Evolutionary conservation across 208 protist genomes (phyloP).

Genomic region (Crithidia acanthocephali): DNA sequence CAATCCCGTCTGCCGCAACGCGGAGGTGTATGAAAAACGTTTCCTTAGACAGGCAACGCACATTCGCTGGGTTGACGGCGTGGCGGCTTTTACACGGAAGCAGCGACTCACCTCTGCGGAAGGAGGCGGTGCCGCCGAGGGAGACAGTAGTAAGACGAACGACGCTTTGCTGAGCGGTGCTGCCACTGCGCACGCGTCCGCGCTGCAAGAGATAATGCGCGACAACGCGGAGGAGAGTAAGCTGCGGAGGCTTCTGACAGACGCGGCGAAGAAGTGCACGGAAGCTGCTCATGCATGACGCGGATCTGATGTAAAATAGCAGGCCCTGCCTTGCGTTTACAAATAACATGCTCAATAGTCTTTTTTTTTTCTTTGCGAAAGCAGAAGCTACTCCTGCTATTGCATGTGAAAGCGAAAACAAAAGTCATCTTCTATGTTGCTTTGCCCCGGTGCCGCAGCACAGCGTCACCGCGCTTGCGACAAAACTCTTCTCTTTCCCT

Average conservation of each 20-base stretch:
- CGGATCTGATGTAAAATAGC: no score
- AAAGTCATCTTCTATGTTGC: no score
- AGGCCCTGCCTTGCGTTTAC: no score
- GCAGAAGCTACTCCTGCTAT: no score
- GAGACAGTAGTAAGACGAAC: background rate
- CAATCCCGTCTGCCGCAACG: conserved; percentile 74
- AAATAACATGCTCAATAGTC: no score
- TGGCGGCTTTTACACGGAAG: conserved; percentile 6
- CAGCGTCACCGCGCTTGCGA: no score
- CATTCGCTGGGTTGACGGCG: conserved; percentile 71
- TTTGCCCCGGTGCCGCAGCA: no score
- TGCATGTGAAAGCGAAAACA: no score
- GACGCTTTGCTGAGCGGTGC: background rate
- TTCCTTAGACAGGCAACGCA: conserved; percentile 34
- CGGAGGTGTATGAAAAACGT: conserved; percentile 33
- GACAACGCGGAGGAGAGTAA: conserved; percentile 5
- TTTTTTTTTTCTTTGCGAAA: no score
- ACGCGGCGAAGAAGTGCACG: conserved; percentile 2
- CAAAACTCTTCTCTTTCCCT: no score
- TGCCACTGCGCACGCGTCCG: background rate
- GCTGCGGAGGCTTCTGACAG: conserved; percentile 3
- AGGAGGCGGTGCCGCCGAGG: background rate
- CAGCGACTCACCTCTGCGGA: background rate
- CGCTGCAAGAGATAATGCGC: background rate
- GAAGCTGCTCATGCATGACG: background rate